Percentiles rank a stretch among this genome's conserved stretches.
Evolutionary conservation across 345 rosid genomes (phyloP).

Genomic region (Bruguiera gymnorhiza): DNA sequence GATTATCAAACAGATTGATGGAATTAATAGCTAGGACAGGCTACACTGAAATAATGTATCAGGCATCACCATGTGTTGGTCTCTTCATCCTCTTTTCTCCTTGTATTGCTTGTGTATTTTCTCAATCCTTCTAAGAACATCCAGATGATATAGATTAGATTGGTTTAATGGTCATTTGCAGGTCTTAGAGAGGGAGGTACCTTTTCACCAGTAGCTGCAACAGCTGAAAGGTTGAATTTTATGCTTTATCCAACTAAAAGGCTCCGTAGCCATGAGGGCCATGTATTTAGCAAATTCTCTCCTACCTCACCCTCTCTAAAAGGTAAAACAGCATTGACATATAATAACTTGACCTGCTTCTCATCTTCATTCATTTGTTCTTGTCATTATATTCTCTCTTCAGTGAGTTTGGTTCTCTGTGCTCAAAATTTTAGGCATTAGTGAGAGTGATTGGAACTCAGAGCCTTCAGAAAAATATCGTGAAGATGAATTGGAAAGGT

Average conservation of each 20-base stretch:
- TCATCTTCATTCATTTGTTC: conserved; percentile 4
- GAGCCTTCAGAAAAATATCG: conserved; percentile 46
- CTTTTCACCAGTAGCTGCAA: conserved; percentile 31
- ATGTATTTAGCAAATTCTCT: conserved; percentile 30
- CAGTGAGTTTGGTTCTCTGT: conserved; percentile 13
- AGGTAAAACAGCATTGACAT: conserved; percentile 42
- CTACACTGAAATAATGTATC: neutral
- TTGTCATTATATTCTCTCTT: neutral
- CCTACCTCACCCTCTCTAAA: conserved; percentile 41
- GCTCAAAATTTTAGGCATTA: conserved; percentile 36
- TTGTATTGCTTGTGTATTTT: too few species aligned
- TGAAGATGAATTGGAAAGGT: conserved; percentile 80
- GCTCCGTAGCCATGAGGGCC: conserved; percentile 35
- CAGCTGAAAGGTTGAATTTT: conserved; percentile 39
- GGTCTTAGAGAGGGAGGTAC: conserved; percentile 32
- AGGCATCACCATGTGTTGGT: neutral
- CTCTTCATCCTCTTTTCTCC: too few species aligned
- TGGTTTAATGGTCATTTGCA: conserved; percentile 24
- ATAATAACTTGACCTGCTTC: conserved; percentile 13
- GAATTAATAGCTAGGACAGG: too few species aligned
- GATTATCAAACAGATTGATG: neutral
- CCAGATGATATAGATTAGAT: conserved; percentile 1
- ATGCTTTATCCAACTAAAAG: conserved; percentile 44
- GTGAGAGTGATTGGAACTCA: conserved; percentile 43
- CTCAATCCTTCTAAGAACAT: neutral